Percentiles rank a stretch among this genome's conserved stretches.
These are phyloP conservation scores for Ceratobasidium sp. DNA, from an alignment of 1,284 basidiomycete species.

Conservation along the genomic window DNA sequence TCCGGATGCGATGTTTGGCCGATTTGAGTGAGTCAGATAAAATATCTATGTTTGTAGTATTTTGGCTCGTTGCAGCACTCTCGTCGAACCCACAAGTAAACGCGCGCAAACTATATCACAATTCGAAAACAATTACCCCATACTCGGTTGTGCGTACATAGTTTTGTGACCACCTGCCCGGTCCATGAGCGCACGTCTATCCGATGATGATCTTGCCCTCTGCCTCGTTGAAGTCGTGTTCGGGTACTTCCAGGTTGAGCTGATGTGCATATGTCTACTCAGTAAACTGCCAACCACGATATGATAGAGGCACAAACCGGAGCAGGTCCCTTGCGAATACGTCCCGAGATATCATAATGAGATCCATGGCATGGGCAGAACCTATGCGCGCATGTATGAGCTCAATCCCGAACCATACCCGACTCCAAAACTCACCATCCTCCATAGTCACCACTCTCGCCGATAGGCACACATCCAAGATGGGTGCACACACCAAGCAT, in stretches of 20 bases:
- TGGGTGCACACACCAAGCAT: constrained; percentile 99
- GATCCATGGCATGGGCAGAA: constrained; percentile 99
- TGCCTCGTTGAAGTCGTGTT: constrained; percentile 85
- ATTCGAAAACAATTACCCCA: neutral
- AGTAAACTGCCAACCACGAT: constrained; percentile 1
- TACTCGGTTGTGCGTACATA: neutral
- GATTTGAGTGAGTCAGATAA: too few species aligned
- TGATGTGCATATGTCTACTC: constrained; percentile 47
- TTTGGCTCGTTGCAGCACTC: too few species aligned
- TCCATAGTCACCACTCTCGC: constrained; percentile 96
- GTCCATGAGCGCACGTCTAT: constrained; percentile 51
- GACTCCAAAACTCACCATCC: constrained; percentile 73
- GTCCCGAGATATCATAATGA: constrained; percentile 96
- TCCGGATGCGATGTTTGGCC: too few species aligned
- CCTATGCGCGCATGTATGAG: constrained; percentile 52
- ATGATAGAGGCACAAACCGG: constrained; percentile 60
- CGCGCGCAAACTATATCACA: too few species aligned
- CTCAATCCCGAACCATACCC: neutral
- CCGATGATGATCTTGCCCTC: constrained; percentile 92
- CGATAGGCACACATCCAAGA: constrained; percentile 99
- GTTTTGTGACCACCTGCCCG: neutral
- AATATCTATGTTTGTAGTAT: too few species aligned
- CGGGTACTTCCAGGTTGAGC: constrained; percentile 94
- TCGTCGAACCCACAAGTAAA: too few species aligned
- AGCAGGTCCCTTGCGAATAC: constrained; percentile 93